These are phyloP conservation scores for Myriangium duriaei DNA, from an alignment of 2,329 filamentous ascomycete species.

Conservation along the genomic window DNA sequence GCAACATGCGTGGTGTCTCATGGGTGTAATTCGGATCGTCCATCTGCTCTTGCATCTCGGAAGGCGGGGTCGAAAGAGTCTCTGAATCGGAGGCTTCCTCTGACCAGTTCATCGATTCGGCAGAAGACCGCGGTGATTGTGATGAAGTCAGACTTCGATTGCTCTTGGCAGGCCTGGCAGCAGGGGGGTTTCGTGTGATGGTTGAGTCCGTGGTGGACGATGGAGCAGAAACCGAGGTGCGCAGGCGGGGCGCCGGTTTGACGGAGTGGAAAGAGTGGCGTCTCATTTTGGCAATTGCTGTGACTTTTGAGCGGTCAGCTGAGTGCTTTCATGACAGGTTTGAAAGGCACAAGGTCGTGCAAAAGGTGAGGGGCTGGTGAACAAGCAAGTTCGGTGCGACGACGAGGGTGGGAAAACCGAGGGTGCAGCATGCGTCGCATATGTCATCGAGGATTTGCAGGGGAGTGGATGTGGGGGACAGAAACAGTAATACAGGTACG, in stretches of 20 bases:
- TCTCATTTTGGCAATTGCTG: slow-evolving; percentile 12
- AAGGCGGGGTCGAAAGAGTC: slow-evolving; percentile 31
- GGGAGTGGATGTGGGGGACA: neutral
- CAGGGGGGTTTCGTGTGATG: slow-evolving; percentile 23
- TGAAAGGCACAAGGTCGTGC: too few relatives aligned
- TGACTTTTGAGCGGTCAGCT: too few relatives aligned
- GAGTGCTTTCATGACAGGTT: too few relatives aligned
- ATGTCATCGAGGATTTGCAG: too few relatives aligned
- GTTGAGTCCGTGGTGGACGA: slow-evolving; percentile 16
- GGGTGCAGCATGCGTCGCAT: slow-evolving; percentile 1
- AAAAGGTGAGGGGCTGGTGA: neutral
- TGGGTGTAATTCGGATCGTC: slow-evolving; percentile 25
- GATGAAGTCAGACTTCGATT: slow-evolving; percentile 10
- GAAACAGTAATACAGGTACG: neutral
- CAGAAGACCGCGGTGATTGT: slow-evolving; percentile 27
- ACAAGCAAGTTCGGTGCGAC: neutral
- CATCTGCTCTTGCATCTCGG: slow-evolving; percentile 32
- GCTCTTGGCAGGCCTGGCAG: slow-evolving; percentile 5
- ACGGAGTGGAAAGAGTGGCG: slow-evolving; percentile 22
- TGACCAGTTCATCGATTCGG: slow-evolving; percentile 28
- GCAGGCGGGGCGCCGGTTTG: slow-evolving; percentile 18
- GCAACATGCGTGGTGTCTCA: slow-evolving; percentile 23
- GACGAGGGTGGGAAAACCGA: neutral
- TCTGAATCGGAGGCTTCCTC: slow-evolving; percentile 31
- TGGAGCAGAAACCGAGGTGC: slow-evolving; percentile 21